These are phyloP conservation scores for Gloeophyllum trabeum DNA, from an alignment of 768 basidiomycete genomes.

Conservation along the genomic window DNA sequence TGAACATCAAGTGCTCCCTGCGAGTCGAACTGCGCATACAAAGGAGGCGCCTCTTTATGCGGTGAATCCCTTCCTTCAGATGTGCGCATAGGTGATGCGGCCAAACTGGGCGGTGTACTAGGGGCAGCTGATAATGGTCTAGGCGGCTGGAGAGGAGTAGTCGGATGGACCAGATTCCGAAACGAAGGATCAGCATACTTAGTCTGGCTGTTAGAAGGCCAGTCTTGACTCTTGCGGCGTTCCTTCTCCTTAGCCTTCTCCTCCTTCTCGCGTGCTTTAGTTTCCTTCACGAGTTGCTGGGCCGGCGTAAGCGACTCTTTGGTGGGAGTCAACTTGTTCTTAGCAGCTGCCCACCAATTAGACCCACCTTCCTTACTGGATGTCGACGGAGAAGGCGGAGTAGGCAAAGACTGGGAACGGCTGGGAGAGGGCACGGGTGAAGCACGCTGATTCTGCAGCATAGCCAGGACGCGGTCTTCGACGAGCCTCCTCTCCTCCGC, in stretches of 20 bases:
- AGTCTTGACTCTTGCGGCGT: slow-evolving; percentile 23
- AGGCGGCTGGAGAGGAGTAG: slow-evolving; percentile 30
- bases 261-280: slow-evolving; percentile 54
- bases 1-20: slow-evolving; percentile 68
- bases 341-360: slow-evolving; percentile 72
- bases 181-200: slow-evolving; percentile 51
- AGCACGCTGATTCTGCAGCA: slow-evolving; percentile 40
- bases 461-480: slow-evolving; percentile 68
- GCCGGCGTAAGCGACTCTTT: slow-evolving; percentile 77
- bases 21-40: slow-evolving; percentile 67
- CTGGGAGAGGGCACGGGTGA: slow-evolving; percentile 37
- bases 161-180: slow-evolving; percentile 40
- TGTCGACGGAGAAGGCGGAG: slow-evolving; percentile 50
- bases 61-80: slow-evolving; percentile 34
- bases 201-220: slow-evolving; percentile 40
- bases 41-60: slow-evolving; percentile 49
- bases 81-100: slow-evolving; percentile 53
- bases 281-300: slow-evolving; percentile 69
- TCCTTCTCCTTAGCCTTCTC: slow-evolving; percentile 22
- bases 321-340: slow-evolving; percentile 66
- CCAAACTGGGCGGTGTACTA: slow-evolving; percentile 51
- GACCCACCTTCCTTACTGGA: slow-evolving; percentile 51
- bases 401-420: slow-evolving; percentile 40
- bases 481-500: slow-evolving; percentile 55
- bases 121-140: slow-evolving; percentile 41